phyloP scores from a whole-genome alignment of 2,329 filamentous ascomycete genomes.

The Leptographium flavum region DNA sequence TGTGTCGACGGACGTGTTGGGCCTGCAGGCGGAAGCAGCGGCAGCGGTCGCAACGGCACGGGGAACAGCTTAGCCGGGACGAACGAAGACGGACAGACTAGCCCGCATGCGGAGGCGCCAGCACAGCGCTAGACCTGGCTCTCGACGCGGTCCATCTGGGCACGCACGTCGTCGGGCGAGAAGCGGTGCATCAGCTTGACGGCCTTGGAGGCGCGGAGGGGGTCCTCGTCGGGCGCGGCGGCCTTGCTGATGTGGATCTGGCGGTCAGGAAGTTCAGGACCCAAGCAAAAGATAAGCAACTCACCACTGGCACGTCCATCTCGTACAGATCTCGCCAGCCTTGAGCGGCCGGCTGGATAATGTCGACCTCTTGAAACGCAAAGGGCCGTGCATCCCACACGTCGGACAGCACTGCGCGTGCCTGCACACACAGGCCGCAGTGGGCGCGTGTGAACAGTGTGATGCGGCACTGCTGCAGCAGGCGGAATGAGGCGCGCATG shows the following conservation, averaged over 20 bases:
- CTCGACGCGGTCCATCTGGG: slow-evolving; percentile 50
- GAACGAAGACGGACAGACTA: neutral
- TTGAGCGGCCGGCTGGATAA: slow-evolving; percentile 47
- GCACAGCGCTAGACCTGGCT: neutral
- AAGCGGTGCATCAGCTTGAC: slow-evolving; percentile 70
- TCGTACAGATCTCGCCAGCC: slow-evolving; percentile 63
- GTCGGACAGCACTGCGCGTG: slow-evolving; percentile 51
- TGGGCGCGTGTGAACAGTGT: slow-evolving; percentile 62
- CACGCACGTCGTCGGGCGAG: slow-evolving; percentile 48
- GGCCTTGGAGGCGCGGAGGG: slow-evolving; percentile 41
- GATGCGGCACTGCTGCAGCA: slow-evolving; percentile 45
- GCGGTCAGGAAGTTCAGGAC: neutral
- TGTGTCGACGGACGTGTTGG: slow-evolving; percentile 40
- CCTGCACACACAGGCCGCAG: slow-evolving; percentile 57
- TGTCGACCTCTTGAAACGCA: slow-evolving; percentile 53
- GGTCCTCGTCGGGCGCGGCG: slow-evolving; percentile 32
- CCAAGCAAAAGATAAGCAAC: slow-evolving; percentile 9
- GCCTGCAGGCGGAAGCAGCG: slow-evolving; percentile 30
- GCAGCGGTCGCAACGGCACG: slow-evolving; percentile 30
- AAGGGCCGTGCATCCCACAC: slow-evolving; percentile 57
- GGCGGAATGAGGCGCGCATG: slow-evolving; percentile 37
- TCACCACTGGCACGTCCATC: slow-evolving; percentile 68
- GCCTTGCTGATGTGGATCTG: slow-evolving; percentile 51
- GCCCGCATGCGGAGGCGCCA: no score
- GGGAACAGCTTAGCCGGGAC: slow-evolving; percentile 17